Conservation (phyloP, 345 rosid species). For the Pugionium dolabratum region DNA sequence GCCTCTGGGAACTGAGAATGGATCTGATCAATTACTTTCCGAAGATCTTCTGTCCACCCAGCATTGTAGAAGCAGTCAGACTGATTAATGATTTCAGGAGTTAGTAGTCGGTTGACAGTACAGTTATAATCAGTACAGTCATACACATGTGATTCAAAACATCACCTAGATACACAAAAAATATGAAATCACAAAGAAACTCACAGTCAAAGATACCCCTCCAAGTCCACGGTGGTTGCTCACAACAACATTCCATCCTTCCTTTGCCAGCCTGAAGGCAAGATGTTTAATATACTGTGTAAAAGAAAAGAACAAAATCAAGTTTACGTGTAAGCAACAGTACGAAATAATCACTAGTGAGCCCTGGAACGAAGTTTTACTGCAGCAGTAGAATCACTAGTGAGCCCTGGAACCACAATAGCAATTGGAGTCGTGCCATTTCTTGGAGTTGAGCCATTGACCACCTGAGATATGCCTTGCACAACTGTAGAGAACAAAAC, state of each 20-base stretch:
- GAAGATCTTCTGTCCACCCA: slow-evolving; percentile 88
- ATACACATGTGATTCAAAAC: not conserved
- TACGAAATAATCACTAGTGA: not conserved
- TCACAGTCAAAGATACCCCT: slow-evolving; percentile 86
- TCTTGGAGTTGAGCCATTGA: slow-evolving; percentile 23
- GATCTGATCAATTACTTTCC: slow-evolving; percentile 59
- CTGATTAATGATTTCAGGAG: slow-evolving; percentile 41
- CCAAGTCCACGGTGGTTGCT: slow-evolving; percentile 92
- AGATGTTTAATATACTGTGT: slow-evolving; percentile 74
- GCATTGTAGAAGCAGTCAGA: slow-evolving; percentile 92
- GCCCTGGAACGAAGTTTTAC: slow-evolving; percentile 28
- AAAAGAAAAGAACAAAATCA: not conserved
- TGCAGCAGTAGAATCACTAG: slow-evolving; percentile 69
- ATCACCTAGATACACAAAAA: slow-evolving; percentile 2
- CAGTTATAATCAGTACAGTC: not conserved
- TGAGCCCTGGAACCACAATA: slow-evolving; percentile 71
- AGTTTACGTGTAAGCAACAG: not conserved
- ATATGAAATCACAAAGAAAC: slow-evolving; percentile 28
- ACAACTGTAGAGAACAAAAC: slow-evolving; percentile 24
- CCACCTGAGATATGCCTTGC: slow-evolving; percentile 38
- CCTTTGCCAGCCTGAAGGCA: slow-evolving; percentile 59
- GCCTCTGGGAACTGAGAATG: slow-evolving; percentile 68
- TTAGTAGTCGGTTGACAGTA: not conserved
- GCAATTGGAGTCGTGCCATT: slow-evolving; percentile 62
- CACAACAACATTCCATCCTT: slow-evolving; percentile 84